Conservation (phyloP, 83 land plant species). For the Thuja plicata region DNA sequence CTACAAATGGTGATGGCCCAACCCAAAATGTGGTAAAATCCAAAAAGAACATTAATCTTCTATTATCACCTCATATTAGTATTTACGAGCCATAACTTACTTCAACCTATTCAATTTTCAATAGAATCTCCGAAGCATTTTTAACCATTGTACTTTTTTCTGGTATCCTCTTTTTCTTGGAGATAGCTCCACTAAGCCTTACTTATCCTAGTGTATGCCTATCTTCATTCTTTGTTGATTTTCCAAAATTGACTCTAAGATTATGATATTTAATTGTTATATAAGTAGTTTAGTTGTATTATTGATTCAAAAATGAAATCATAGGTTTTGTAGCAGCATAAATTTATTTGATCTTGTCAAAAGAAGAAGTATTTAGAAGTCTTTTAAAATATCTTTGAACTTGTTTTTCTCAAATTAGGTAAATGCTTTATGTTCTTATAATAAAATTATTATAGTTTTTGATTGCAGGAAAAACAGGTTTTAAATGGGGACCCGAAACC, state of each 20-base stretch:
- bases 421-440: too few species aligned
- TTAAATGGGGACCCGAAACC: too few species aligned
- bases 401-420: too few species aligned
- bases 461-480: too few species aligned
- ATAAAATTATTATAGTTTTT: too few species aligned
- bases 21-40: not conserved
- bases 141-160: not conserved
- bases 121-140: not conserved
- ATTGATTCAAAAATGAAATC: too few species aligned
- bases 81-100: not conserved
- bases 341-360: too few species aligned
- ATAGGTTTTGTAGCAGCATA: too few species aligned
- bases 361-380: too few species aligned
- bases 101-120: not conserved
- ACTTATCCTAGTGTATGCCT: not conserved
- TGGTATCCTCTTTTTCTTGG: not conserved
- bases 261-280: too few species aligned
- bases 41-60: not conserved
- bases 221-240: not conserved
- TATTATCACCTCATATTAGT: not conserved
- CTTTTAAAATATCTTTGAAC: too few species aligned
- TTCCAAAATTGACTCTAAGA: not conserved
- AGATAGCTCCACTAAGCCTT: not conserved
- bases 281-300: too few species aligned
- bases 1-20: constrained; percentile 43